phyloP scores from a whole-genome alignment of 2,329 filamentous ascomycete genomes.

The Fusarium incarnatum region DNA sequence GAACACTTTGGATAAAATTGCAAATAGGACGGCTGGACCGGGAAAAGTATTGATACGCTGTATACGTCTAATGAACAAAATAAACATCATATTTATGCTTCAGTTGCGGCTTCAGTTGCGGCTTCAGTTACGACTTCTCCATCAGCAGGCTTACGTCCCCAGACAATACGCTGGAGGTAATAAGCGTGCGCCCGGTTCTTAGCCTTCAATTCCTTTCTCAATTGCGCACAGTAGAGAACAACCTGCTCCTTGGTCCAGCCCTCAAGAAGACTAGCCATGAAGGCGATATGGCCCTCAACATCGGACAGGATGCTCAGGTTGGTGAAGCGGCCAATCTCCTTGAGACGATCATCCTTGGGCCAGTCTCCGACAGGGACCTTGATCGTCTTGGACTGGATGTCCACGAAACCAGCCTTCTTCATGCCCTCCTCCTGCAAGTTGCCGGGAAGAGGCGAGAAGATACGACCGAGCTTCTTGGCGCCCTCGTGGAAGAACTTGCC shows the following conservation, averaged over 20 bases:
- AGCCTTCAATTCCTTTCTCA: constrained; percentile 47
- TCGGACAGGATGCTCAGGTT: constrained; percentile 51
- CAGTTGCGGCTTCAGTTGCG: neutral
- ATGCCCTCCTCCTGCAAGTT: constrained; percentile 36
- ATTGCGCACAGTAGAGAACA: constrained; percentile 48
- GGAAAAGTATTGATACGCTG: constrained; percentile 23
- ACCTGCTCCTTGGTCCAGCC: constrained; percentile 52
- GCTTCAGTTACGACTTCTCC: neutral
- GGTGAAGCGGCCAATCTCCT: constrained; percentile 44
- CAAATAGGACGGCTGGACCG: constrained; percentile 20
- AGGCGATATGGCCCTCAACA: constrained; percentile 50
- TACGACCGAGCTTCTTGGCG: constrained; percentile 47
- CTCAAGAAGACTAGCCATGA: constrained; percentile 51
- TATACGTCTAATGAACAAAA: constrained; percentile 25
- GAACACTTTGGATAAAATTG: constrained; percentile 3
- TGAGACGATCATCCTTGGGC: constrained; percentile 32
- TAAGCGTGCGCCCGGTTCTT: constrained; percentile 46
- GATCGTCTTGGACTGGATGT: constrained; percentile 37
- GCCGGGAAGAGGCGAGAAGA: constrained; percentile 38
- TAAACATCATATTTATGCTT: constrained; percentile 2
- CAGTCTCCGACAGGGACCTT: constrained; percentile 40
- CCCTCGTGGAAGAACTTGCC: constrained; percentile 46
- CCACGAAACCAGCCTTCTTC: constrained; percentile 35
- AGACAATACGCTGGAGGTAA: constrained; percentile 48
- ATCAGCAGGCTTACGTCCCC: constrained; percentile 30